Percentiles rank a stretch among this genome's conserved stretches.
Evolutionary conservation across 2,329 filamentous ascomycete species (phyloP).

Genomic region (Periglandula ipomoeae): DNA sequence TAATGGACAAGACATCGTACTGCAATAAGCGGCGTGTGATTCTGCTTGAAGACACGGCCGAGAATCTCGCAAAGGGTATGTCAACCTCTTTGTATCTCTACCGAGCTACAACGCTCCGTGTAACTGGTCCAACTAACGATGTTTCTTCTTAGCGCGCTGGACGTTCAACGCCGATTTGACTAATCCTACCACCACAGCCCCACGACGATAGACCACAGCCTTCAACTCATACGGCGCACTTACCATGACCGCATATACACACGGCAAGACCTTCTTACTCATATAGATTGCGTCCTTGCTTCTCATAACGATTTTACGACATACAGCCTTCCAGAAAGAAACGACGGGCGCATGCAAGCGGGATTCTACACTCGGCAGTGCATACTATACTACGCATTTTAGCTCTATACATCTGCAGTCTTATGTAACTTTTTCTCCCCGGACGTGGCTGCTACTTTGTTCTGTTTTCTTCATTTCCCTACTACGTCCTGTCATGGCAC

Average conservation of each 20-base stretch:
- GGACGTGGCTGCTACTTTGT: no score
- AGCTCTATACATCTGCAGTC: neutral
- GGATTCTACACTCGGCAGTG: neutral
- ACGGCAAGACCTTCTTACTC: no score
- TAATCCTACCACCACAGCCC: neutral
- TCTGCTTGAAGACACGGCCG: conserved; percentile 81
- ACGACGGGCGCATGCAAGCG: neutral
- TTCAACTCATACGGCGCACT: no score
- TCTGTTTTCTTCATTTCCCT: neutral
- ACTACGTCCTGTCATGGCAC: neutral
- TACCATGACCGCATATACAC: no score
- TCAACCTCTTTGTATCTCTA: neutral
- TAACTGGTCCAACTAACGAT: neutral
- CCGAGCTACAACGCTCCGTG: no score
- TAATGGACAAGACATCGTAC: conserved; percentile 97
- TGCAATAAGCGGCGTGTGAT: conserved; percentile 90
- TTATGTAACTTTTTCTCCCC: neutral
- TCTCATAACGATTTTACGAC: conserved; percentile 1
- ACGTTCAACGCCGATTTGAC: conserved; percentile 22
- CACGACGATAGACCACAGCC: conserved; percentile 10
- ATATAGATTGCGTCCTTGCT: conserved; percentile 1
- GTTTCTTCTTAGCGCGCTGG: conserved; percentile 30
- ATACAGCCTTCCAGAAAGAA: neutral
- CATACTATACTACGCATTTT: neutral
- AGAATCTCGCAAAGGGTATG: conserved; percentile 78